phyloP scores from a whole-genome alignment of 257 asterid species.

The Euphrasia confusa region DNA sequence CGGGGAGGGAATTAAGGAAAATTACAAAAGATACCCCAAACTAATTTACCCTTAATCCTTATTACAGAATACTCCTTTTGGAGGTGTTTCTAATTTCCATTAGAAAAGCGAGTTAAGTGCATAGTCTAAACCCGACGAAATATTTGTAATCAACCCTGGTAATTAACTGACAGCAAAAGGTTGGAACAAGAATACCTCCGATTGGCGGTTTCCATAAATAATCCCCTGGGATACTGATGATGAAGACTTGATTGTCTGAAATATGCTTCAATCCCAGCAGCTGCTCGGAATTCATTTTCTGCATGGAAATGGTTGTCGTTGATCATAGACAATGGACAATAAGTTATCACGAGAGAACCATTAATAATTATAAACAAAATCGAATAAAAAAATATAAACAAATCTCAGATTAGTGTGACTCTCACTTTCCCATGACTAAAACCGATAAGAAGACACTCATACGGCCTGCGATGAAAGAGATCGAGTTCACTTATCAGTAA shows the following conservation, averaged over 20 bases:
- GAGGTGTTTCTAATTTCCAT: neutral
- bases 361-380: too few species aligned
- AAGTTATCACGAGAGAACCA: neutral
- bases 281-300: conserved; percentile 44
- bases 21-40: neutral
- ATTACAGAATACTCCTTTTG: neutral
- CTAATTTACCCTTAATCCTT: too few species aligned
- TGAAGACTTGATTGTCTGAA: conserved; percentile 59
- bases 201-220: conserved; percentile 92
- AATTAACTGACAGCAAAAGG: too few species aligned
- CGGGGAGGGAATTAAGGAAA: too few species aligned
- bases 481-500: conserved; percentile 71
- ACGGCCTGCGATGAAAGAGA: conserved; percentile 94
- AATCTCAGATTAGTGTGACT: neutral
- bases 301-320: conserved; percentile 25
- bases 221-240: conserved; percentile 82
- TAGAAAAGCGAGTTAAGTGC: too few species aligned
- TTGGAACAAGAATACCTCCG: conserved; percentile 54
- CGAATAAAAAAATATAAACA: neutral
- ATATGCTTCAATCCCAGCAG: conserved; percentile 33
- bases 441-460: conserved; percentile 89
- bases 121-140: too few species aligned
- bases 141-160: too few species aligned
- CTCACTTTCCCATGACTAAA: conserved; percentile 48
- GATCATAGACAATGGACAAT: conserved; percentile 5